A percentile compares a stretch with the other conserved stretches of the same genome.
phyloP scores from a whole-genome alignment of 2,329 filamentous ascomycete genomes.

The Alternaria alternata region DNA sequence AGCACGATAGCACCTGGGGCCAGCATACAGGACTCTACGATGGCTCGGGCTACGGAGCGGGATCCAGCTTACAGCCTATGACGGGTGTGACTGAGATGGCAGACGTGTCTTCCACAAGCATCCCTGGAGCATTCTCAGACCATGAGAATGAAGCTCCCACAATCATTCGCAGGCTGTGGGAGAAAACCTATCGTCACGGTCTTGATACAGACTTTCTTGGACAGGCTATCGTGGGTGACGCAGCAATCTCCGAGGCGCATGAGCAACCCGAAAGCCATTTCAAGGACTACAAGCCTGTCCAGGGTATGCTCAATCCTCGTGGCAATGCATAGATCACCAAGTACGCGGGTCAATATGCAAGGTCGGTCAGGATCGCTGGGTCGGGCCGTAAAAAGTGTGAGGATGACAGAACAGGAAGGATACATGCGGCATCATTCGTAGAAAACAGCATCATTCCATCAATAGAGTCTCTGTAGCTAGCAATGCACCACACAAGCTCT shows the following conservation, averaged over 20 bases:
- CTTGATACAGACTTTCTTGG: neutral
- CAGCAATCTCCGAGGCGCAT: conserved; percentile 1
- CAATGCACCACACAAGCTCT: conserved; percentile 8
- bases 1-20: conserved; percentile 10
- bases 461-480: conserved; percentile 5
- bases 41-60: conserved; percentile 35
- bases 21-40: conserved; percentile 29
- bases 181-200: neutral
- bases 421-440: conserved; percentile 9
- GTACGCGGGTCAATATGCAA: neutral
- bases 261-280: neutral
- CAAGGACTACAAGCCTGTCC: neutral
- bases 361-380: neutral
- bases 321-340: neutral
- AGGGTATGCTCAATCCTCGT: neutral
- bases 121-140: neutral
- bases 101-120: neutral
- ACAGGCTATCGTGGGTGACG: neutral
- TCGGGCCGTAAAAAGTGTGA: conserved; percentile 2
- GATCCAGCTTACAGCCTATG: conserved; percentile 9
- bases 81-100: conserved; percentile 2
- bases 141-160: neutral
- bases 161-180: conserved; percentile 3
- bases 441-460: neutral
- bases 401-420: conserved; percentile 2